Percentiles rank a stretch among this genome's conserved stretches.
Evolutionary conservation across 1,284 basidiomycete species (phyloP).

Genomic region (Porodaedalea pini): DNA sequence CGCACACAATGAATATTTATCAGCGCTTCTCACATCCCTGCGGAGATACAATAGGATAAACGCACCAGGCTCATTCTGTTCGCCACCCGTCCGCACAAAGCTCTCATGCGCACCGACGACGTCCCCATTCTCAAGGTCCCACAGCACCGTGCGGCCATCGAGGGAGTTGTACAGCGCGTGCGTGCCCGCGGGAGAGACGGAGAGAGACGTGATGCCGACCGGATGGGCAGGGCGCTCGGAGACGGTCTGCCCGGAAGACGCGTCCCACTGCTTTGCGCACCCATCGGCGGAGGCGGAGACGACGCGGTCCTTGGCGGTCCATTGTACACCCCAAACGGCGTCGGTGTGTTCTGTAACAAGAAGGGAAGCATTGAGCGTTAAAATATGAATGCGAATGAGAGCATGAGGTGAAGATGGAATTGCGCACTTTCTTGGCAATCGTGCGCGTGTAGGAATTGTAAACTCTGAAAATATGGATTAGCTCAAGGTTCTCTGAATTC

Average conservation of each 20-base stretch:
- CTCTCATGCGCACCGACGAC: conserved; percentile 68
- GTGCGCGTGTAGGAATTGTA: conserved; percentile 65
- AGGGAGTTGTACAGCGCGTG: conserved; percentile 72
- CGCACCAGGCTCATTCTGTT: conserved; percentile 67
- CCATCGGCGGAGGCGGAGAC: conserved; percentile 76
- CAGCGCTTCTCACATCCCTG: too few relatives aligned
- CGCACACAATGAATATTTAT: too few relatives aligned
- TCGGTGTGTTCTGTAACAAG: conserved; percentile 68
- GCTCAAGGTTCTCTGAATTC: background rate
- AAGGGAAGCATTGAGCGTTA: conserved; percentile 5
- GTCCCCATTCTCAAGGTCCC: conserved; percentile 61
- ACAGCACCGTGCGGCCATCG: conserved; percentile 73
- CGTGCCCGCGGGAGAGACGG: conserved; percentile 59
- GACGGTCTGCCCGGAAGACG: conserved; percentile 60
- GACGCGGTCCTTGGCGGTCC: conserved; percentile 65
- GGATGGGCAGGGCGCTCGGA: conserved; percentile 28
- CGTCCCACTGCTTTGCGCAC: conserved; percentile 65
- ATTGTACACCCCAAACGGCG: conserved; percentile 76
- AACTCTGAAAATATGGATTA: conserved; percentile 45
- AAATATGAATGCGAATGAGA: conserved; percentile 13
- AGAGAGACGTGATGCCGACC: conserved; percentile 68
- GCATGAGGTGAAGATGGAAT: conserved; percentile 19
- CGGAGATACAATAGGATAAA: conserved; percentile 20
- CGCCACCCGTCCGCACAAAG: conserved; percentile 42
- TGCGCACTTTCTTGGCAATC: conserved; percentile 70